Conservation (phyloP, 148 eudicot genomes). For the Pharnaceum exiguum region DNA sequence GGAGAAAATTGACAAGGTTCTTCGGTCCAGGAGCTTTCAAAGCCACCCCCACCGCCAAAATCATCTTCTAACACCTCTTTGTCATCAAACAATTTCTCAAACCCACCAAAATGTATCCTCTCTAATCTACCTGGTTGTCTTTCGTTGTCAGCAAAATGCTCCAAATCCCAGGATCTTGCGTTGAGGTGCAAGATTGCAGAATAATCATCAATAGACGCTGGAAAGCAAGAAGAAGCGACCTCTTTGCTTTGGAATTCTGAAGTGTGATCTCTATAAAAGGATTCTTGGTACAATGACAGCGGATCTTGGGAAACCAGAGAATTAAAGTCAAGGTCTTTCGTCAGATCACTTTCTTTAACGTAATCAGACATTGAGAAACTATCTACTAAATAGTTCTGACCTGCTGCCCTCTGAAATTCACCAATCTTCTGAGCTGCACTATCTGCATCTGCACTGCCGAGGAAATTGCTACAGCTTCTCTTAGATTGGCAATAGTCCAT, state of each 20-base stretch:
- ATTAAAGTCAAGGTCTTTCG: constrained; percentile 14
- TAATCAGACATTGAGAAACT: constrained; percentile 13
- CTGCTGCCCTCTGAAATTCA: constrained; percentile 14
- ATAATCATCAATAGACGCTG: constrained; percentile 22
- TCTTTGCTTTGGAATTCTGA: constrained; percentile 10
- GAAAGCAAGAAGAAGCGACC: constrained; percentile 10
- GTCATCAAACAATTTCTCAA: constrained; percentile 19
- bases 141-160: constrained; percentile 19
- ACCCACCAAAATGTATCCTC: constrained; percentile 12
- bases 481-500: constrained; percentile 20
- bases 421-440: constrained; percentile 11
- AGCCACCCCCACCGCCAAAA: constrained; percentile 14
- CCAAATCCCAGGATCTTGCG: constrained; percentile 23
- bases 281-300: constrained; percentile 12
- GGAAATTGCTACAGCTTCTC: constrained; percentile 18
- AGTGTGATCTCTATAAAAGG: constrained; percentile 13
- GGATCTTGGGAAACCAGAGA: constrained; percentile 9
- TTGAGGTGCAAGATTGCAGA: constrained; percentile 24
- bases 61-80: constrained; percentile 24
- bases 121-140: constrained; percentile 21
- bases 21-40: constrained; percentile 19
- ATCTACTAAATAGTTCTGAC: constrained; percentile 22
- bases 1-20: too few relatives aligned
- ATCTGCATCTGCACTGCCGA: constrained; percentile 29
- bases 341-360: constrained; percentile 16